phyloP scores from a whole-genome alignment of 2,329 filamentous ascomycete species.

The Colletotrichum musae region DNA sequence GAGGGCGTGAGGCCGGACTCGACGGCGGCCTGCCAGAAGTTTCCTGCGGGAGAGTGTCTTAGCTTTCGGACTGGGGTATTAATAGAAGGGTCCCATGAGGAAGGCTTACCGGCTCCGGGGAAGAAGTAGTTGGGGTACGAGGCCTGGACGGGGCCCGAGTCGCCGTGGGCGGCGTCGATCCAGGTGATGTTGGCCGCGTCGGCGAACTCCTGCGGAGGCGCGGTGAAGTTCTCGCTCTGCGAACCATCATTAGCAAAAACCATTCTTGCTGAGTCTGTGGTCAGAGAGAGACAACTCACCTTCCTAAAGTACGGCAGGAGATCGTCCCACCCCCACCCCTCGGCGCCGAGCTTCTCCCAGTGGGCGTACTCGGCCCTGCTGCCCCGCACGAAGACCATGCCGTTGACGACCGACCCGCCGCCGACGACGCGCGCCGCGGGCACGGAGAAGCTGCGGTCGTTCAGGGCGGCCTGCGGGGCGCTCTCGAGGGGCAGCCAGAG shows the following conservation, averaged over 20 bases:
- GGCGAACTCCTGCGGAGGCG: constrained; percentile 30
- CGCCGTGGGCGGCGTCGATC: constrained; percentile 45
- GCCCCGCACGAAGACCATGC: constrained; percentile 53
- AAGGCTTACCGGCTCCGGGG: constrained; percentile 45
- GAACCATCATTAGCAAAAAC: too few species aligned
- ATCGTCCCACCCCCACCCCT: constrained; percentile 55
- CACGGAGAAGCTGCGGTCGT: constrained; percentile 45
- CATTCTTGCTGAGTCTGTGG: too few species aligned
- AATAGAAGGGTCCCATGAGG: too few species aligned
- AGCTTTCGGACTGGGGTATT: too few species aligned
- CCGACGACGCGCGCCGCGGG: constrained; percentile 52
- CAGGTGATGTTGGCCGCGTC: constrained; percentile 36
- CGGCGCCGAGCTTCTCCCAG: constrained; percentile 61
- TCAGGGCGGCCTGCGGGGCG: constrained; percentile 46
- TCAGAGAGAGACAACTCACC: constrained; percentile 39
- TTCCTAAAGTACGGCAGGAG: constrained; percentile 62
- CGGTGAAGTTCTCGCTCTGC: constrained; percentile 42
- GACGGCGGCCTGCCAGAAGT: constrained; percentile 48
- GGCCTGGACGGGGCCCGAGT: constrained; percentile 47
- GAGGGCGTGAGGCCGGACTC: constrained; percentile 44
- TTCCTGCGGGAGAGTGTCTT: constrained; percentile 15
- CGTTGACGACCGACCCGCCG: constrained; percentile 57
- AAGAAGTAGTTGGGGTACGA: constrained; percentile 52
- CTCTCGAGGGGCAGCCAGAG: constrained; percentile 48
- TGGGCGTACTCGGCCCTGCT: constrained; percentile 55